Percentiles rank a stretch among this genome's conserved stretches.
Evolutionary conservation across 2,329 filamentous ascomycete species (phyloP).

Genomic region (Alternaria longipes): DNA sequence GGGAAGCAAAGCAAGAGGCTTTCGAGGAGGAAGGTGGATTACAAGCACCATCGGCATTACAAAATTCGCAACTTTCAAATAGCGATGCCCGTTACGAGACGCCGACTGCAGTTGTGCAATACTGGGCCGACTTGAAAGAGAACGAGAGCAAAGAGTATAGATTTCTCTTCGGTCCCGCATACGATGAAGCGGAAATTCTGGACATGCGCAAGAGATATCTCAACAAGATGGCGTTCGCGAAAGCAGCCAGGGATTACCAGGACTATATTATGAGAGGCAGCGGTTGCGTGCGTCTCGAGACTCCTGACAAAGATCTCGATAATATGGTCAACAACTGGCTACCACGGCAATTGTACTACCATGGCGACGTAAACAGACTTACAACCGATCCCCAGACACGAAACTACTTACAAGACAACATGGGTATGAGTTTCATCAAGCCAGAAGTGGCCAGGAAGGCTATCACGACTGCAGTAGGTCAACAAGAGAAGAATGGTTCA

Average conservation of each 20-base stretch:
- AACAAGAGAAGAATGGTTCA: constrained; percentile 64
- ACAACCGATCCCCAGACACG: constrained; percentile 68
- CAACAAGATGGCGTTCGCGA: constrained; percentile 59
- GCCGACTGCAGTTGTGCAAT: constrained; percentile 64
- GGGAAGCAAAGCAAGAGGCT: constrained; percentile 62
- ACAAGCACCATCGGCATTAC: constrained; percentile 60
- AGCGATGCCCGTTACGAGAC: constrained; percentile 66
- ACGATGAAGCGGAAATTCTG: constrained; percentile 61
- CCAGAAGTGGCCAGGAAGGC: constrained; percentile 60
- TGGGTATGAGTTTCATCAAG: constrained; percentile 68
- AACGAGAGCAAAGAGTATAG: constrained; percentile 59
- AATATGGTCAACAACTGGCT: constrained; percentile 69
- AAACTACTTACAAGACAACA: constrained; percentile 68
- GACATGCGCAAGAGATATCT: constrained; percentile 60
- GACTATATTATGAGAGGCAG: constrained; percentile 61
- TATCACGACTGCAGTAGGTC: constrained; percentile 61
- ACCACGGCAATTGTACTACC: constrained; percentile 66
- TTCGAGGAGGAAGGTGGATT: constrained; percentile 67
- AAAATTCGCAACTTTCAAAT: constrained; percentile 52
- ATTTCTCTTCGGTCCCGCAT: constrained; percentile 65
- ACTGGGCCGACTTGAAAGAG: constrained; percentile 54
- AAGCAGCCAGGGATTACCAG: constrained; percentile 59
- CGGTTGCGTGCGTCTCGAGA: constrained; percentile 63
- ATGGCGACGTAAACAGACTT: constrained; percentile 67
- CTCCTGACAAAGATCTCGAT: constrained; percentile 64